These are phyloP conservation scores for Stephania cephalantha DNA, from an alignment of 164 flowering plant genomes.

Conservation along the genomic window DNA sequence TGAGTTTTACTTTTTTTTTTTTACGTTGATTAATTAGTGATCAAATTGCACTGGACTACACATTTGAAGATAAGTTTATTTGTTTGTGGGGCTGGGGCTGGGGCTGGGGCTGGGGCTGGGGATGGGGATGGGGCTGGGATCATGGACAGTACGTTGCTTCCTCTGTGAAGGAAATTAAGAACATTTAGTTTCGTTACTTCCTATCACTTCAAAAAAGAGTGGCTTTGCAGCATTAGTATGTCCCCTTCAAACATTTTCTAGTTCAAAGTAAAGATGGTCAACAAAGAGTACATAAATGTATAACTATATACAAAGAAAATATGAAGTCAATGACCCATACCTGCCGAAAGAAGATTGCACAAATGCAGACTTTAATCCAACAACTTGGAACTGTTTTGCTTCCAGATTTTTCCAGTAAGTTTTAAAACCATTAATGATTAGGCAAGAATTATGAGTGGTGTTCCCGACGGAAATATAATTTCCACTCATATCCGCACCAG, in stretches of 20 bases:
- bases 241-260: neutral
- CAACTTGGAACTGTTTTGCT: slow-evolving; percentile 31
- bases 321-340: slow-evolving; percentile 28
- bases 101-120: too few species aligned
- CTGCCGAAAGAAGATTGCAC: slow-evolving; percentile 41
- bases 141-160: too few species aligned
- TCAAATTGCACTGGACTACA: neutral
- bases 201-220: neutral
- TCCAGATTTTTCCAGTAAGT: slow-evolving; percentile 31
- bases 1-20: neutral
- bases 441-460: slow-evolving; percentile 32
- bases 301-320: slow-evolving; percentile 5
- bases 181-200: neutral
- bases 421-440: slow-evolving; percentile 49
- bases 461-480: slow-evolving; percentile 33
- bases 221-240: neutral
- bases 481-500: slow-evolving; percentile 20
- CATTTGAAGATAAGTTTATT: too few species aligned
- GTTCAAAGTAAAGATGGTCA: neutral
- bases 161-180: too few species aligned
- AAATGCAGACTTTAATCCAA: slow-evolving; percentile 34
- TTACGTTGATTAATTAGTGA: neutral
- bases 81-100: too few species aligned
- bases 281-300: neutral
- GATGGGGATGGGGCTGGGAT: too few species aligned